phyloP scores from a whole-genome alignment of 768 basidiomycete genomes.

The Hericium alpestre region DNA sequence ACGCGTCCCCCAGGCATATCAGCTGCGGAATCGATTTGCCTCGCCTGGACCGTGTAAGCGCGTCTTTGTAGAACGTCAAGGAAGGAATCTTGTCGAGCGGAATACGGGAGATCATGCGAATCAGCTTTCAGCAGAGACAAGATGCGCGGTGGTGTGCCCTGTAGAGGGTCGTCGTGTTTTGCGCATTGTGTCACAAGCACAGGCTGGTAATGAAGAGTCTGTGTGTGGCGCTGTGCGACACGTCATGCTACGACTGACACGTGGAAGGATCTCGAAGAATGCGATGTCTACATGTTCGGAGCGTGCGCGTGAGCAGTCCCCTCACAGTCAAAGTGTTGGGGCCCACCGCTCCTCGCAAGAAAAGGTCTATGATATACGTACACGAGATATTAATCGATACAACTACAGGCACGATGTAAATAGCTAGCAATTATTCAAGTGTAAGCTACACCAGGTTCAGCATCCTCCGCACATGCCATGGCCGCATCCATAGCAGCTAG shows the following conservation, averaged over 20 bases:
- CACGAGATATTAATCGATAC: not conserved
- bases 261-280: not conserved
- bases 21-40: constrained; percentile 67
- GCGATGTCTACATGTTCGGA: not conserved
- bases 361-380: not conserved
- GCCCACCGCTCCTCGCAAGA: not conserved
- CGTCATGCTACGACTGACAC: not conserved
- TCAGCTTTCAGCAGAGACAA: no score
- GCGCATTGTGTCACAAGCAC: no score
- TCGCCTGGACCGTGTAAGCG: constrained; percentile 55
- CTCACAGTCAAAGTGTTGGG: not conserved
- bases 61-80: constrained; percentile 68
- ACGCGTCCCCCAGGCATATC: constrained; percentile 69
- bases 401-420: not conserved
- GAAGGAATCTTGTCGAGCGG: constrained; percentile 63
- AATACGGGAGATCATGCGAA: constrained; percentile 49
- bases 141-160: no score
- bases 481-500: constrained; percentile 82
- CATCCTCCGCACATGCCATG: constrained; percentile 68
- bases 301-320: no score
- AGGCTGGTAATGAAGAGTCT: no score
- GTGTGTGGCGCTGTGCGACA: not conserved
- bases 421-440: not conserved
- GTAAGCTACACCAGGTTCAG: constrained; percentile 17
- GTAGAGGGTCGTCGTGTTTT: no score